Base-by-base conservation (phyloP, 768 basidiomycete genomes). In the Erythrobasidium yunnanense region DNA sequence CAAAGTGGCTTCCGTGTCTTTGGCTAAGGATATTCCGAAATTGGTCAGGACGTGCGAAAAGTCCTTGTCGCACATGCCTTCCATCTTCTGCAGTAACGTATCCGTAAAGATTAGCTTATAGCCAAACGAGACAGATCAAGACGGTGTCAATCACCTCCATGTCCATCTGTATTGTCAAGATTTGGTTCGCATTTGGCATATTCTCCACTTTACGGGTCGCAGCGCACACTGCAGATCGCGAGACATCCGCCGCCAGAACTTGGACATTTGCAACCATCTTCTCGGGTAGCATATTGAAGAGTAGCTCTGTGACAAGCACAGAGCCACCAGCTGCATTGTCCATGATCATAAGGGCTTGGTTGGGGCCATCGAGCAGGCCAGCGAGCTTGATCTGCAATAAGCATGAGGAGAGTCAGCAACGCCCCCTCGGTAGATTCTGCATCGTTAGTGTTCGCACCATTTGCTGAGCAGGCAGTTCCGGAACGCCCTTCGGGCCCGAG, bases 101-200 rank as follows among this genome's bases (percentile, higher is more conserved):
- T 11, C 27, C 8, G 25, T 20, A 8, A 11, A 30, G 22, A 8
- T 52, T 23, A 30, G 29, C 50, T 23, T 13, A 22, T 8, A 52
- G 50, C 50, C 22, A 52, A 42, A 42, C 38, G n/a, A 11, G 11
- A 42, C 11, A 42, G 38, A n/a, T 11, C 11, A n/a, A 52, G 15
- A 23, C 50, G 20, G 25, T 25, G 50, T 7, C 5, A 51, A 29
- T 63, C 29, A 63, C 60, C 46, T 50, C 25, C 38, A 47, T 45
- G n/a, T 45, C 47, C 60, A 63, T 63, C 46, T 63, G 20, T 23
- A 51, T 15, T 2, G 60, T 63, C 22, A 63, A 30, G 20, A 63
- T 49, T n/a, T 63, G 60, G 42, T 63, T 38, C 17, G 60, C 47
- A 25, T 27, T 29, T 22, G 49, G 29, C 25, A 30, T 20, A n/a